Percentiles rank a stretch among this genome's conserved stretches.
phyloP scores from a whole-genome alignment of 1,284 basidiomycete genomes.

The Thelephora terrestris region DNA sequence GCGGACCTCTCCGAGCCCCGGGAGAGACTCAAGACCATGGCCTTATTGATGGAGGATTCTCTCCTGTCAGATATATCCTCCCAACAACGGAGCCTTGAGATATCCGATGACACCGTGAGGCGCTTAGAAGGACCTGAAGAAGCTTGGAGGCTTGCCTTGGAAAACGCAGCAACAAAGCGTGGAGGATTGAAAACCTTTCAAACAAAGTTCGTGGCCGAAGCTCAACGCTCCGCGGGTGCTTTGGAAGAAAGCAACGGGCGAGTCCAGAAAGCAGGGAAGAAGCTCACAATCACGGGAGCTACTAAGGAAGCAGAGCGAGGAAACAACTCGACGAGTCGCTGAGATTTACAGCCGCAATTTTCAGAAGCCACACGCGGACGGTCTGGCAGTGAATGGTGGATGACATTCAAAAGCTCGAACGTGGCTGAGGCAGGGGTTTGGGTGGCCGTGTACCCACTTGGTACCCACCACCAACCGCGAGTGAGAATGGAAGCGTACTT shows the following conservation, averaged over 20 bases:
- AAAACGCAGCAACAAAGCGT: no score
- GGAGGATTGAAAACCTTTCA: constrained; percentile 2
- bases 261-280: constrained; percentile 20
- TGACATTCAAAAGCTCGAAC: not conserved
- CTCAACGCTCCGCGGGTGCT: constrained; percentile 3
- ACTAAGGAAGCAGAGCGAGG: constrained; percentile 27
- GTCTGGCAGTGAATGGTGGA: constrained; percentile 24
- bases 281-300: constrained; percentile 20
- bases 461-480: no score
- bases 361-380: constrained; percentile 23
- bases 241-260: constrained; percentile 9
- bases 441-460: not conserved
- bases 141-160: no score
- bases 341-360: constrained; percentile 21
- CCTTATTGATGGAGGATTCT: no score
- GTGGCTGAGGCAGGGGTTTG: constrained; percentile 3
- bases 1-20: no score
- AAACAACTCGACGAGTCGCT: constrained; percentile 27
- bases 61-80: no score
- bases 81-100: constrained; percentile 7
- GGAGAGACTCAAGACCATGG: no score
- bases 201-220: constrained; percentile 5
- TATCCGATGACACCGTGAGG: not conserved
- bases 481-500: no score
- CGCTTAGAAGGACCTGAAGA: no score